phyloP scores from a whole-genome alignment of 2,329 filamentous ascomycete species.

The Fusarium virguliforme region DNA sequence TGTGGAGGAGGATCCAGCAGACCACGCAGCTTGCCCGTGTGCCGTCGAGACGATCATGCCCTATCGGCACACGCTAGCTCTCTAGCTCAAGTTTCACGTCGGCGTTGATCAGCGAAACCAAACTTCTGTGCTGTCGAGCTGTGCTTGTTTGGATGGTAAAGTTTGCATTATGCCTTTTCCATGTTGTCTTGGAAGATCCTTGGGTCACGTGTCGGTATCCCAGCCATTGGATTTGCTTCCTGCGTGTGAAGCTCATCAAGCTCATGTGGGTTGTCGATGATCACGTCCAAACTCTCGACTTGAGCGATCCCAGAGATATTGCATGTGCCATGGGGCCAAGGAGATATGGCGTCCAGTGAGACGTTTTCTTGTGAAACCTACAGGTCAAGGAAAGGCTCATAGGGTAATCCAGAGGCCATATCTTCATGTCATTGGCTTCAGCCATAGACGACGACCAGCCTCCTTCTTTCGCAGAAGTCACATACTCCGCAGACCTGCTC shows the following conservation, averaged over 20 bases:
- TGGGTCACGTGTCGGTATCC: not conserved
- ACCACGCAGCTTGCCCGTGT: conserved; percentile 26
- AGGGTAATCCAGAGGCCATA: not conserved
- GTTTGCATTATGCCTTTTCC: not conserved
- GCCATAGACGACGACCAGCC: not conserved
- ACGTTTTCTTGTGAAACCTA: not conserved
- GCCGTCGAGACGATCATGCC: conserved; percentile 24
- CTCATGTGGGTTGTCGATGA: not conserved
- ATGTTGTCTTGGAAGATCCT: not conserved
- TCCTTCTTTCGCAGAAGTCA: not conserved
- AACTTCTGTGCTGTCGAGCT: not conserved
- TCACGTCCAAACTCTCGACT: not conserved
- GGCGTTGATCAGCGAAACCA: conserved; percentile 27
- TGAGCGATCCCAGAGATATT: not conserved
- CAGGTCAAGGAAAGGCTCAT: not conserved
- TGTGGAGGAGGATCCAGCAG: conserved; percentile 34
- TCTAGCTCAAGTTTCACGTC: conserved; percentile 30
- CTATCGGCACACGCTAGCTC: conserved; percentile 11
- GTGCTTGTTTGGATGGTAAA: not conserved
- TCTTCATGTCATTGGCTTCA: not conserved
- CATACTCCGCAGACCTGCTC: not conserved
- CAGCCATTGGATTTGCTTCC: not conserved
- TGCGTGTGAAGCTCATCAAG: not conserved
- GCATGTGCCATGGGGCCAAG: no score
- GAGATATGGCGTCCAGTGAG: not conserved